Percentiles rank a stretch among this genome's conserved stretches.
phyloP scores from a whole-genome alignment of 805 yeast genomes.

The Pichia paraexigua region DNA sequence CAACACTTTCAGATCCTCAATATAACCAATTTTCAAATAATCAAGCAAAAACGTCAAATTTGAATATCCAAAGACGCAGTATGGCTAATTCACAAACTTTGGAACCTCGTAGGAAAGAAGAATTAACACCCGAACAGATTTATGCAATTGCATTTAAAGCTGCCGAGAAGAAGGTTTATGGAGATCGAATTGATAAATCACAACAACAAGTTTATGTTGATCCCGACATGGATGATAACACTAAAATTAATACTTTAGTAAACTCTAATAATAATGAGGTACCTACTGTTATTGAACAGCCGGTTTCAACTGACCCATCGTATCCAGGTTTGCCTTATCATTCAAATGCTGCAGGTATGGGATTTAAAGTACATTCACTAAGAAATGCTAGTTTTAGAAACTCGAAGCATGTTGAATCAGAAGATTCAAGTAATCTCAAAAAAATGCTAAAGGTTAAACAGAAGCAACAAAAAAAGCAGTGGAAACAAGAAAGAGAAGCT shows the following conservation, averaged over 20 bases:
- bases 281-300: background rate
- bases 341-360: slow-evolving; percentile 24
- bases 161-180: slow-evolving; percentile 51
- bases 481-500: slow-evolving; percentile 21
- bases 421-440: slow-evolving; percentile 10
- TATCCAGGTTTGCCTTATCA: slow-evolving; percentile 12
- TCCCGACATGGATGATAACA: slow-evolving; percentile 17
- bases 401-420: slow-evolving; percentile 5
- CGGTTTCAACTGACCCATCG: background rate
- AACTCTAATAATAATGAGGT: slow-evolving; percentile 7
- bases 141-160: slow-evolving; percentile 47
- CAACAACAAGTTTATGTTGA: background rate
- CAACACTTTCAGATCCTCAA: background rate
- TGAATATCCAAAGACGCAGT: background rate
- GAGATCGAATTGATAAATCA: slow-evolving; percentile 19
- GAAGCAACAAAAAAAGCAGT: slow-evolving; percentile 17
- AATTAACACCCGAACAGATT: slow-evolving; percentile 40
- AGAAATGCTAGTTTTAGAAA: slow-evolving; percentile 15
- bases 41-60: background rate
- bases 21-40: background rate
- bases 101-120: background rate
- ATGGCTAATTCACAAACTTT: background rate
- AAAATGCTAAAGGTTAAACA: slow-evolving; percentile 19
- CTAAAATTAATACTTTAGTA: slow-evolving; percentile 21
- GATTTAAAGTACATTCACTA: slow-evolving; percentile 25